phyloP scores from a whole-genome alignment of 1,139 yeast species.

The Pichia sp. region DNA sequence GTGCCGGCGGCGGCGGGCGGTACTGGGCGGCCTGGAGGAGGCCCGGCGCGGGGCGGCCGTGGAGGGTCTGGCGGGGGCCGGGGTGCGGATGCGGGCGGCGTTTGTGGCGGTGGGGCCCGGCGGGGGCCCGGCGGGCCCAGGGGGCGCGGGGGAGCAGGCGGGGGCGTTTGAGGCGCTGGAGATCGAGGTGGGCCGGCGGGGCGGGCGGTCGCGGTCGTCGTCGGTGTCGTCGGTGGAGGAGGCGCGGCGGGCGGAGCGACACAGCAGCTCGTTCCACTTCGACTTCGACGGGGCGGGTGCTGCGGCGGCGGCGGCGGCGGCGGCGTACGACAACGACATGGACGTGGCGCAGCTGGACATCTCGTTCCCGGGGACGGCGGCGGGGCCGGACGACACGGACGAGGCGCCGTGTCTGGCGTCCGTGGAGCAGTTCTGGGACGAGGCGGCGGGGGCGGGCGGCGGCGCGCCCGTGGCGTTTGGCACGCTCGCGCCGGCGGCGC shows the following conservation, averaged over 20 bases:
- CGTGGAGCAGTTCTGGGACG: neutral
- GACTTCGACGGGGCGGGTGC: slow-evolving; percentile 12
- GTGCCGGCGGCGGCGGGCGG: neutral
- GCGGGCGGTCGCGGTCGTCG: slow-evolving; percentile 14
- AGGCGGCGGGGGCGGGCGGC: neutral
- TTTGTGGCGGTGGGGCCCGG: neutral
- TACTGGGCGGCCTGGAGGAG: neutral
- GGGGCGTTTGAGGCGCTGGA: neutral
- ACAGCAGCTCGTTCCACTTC: slow-evolving; percentile 17
- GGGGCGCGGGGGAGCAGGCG: too few relatives aligned
- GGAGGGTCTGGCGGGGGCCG: neutral
- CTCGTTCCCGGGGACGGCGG: neutral
- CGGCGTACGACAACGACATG: slow-evolving; percentile 6
- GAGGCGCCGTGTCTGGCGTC: neutral
- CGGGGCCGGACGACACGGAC: neutral
- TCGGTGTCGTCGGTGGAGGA: slow-evolving; percentile 30
- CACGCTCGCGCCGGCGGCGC: neutral
- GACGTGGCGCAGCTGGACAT: slow-evolving; percentile 17
- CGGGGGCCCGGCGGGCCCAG: too few relatives aligned
- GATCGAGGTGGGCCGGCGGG: slow-evolving; percentile 10
- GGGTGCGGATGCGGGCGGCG: neutral
- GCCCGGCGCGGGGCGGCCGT: neutral
- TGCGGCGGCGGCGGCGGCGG: slow-evolving; percentile 2
- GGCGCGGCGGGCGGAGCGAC: slow-evolving; percentile 25
- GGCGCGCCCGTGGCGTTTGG: neutral